Conservation (phyloP, 441 rosid species). For the Flueggea neowawraea region DNA sequence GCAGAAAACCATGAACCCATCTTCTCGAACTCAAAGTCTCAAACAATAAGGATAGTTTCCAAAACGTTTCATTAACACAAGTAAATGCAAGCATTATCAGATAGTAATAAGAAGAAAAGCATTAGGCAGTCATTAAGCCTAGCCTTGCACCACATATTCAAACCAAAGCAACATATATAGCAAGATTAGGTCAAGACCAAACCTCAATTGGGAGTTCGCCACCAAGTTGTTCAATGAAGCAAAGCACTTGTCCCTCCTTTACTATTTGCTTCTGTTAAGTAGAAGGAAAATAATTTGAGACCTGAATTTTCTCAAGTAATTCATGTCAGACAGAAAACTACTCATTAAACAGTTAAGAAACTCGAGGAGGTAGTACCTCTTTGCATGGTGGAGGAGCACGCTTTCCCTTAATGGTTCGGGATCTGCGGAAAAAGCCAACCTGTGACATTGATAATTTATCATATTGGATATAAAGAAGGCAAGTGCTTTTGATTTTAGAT, state of each 20-base stretch:
- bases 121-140: background rate
- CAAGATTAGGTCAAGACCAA: background rate
- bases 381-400: conserved; percentile 71
- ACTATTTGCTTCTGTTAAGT: conserved; percentile 66
- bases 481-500: conserved; percentile 12
- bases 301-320: background rate
- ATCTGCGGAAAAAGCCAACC: conserved; percentile 85
- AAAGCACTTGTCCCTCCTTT: conserved; percentile 90
- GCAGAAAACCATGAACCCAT: no score
- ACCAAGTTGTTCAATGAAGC: conserved; percentile 89
- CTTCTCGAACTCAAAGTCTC: background rate
- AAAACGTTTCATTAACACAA: no score
- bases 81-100: no score
- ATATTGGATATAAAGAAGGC: conserved; percentile 1
- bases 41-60: no score
- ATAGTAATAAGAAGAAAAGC: background rate
- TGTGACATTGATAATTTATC: conserved; percentile 19
- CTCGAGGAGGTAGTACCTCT: conserved; percentile 54
- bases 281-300: background rate
- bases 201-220: conserved; percentile 83
- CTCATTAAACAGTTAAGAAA: background rate
- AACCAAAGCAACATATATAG: background rate
- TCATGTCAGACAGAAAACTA: background rate
- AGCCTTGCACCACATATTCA: no score
- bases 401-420: conserved; percentile 74